Evolutionary conservation across 306 rosid species (phyloP).

Genomic region (Medicago ruthenica): DNA sequence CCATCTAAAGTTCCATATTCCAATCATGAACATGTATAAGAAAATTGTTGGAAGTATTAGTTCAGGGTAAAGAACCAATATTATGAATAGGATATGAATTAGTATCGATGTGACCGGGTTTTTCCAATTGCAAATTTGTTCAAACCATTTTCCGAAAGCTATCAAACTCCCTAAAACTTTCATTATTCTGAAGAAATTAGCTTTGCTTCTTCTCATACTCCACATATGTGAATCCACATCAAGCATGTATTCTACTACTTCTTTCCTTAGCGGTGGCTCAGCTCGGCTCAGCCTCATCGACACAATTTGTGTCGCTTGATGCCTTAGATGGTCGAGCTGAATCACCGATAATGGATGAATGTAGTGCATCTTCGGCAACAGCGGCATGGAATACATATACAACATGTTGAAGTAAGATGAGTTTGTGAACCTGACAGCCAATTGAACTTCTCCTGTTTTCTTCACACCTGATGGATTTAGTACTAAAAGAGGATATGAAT

Average conservation of each 20-base stretch:
- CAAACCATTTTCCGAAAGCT: constrained; percentile 83
- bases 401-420: constrained; percentile 77
- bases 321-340: constrained; percentile 81
- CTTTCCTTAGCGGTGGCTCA: constrained; percentile 89
- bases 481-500: constrained; percentile 81
- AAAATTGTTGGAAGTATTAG: constrained; percentile 81
- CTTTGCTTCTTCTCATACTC: constrained; percentile 98
- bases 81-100: constrained; percentile 79
- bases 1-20: constrained; percentile 86
- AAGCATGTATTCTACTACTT: constrained; percentile 88
- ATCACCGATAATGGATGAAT: constrained; percentile 81
- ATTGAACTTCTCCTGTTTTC: constrained; percentile 87
- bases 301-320: constrained; percentile 84
- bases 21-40: constrained; percentile 85
- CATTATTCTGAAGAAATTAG: constrained; percentile 94
- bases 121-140: constrained; percentile 88
- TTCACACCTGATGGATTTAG: constrained; percentile 83
- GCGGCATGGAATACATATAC: constrained; percentile 73
- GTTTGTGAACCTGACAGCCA: constrained; percentile 87
- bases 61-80: constrained; percentile 84
- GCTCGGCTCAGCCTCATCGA: constrained; percentile 76
- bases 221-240: constrained; percentile 95
- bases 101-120: constrained; percentile 85
- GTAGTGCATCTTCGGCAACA: constrained; percentile 96
- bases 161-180: constrained; percentile 71